Conservation (phyloP, 2,329 filamentous ascomycete species). For the Penicillium fuscoglaucum region DNA sequence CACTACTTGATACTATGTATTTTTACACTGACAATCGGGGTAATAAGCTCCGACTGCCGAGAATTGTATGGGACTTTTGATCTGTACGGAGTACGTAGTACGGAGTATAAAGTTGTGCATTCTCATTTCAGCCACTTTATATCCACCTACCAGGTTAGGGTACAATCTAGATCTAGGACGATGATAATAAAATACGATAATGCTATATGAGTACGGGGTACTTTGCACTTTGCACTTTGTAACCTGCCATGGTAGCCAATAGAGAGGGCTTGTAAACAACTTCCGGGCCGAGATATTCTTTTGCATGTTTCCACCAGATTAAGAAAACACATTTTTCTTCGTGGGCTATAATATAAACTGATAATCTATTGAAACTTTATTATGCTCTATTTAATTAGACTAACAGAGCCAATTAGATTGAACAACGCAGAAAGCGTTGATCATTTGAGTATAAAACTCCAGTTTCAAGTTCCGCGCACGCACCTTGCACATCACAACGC, state of each 20-base stretch:
- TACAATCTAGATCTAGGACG: background rate
- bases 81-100: too few species aligned
- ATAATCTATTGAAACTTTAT: background rate
- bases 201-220: background rate
- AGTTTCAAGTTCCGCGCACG: constrained; percentile 4
- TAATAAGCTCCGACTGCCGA: background rate
- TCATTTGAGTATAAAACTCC: background rate
- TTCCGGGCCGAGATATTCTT: background rate
- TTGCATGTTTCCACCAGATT: background rate
- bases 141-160: background rate
- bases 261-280: background rate
- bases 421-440: background rate
- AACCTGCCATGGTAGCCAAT: background rate
- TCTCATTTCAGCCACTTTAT: background rate
- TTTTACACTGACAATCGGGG: background rate
- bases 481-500: constrained; percentile 1
- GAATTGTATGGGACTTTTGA: background rate
- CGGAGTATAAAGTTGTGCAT: background rate
- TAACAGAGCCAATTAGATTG: background rate
- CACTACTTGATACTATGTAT: background rate
- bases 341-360: background rate
- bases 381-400: background rate
- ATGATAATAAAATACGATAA: background rate
- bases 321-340: background rate
- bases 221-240: background rate